Percentiles rank a stretch among this genome's conserved stretches.
Evolutionary conservation across 768 basidiomycete genomes (phyloP).

Genomic region (Goffeauzyma gilvescens): DNA sequence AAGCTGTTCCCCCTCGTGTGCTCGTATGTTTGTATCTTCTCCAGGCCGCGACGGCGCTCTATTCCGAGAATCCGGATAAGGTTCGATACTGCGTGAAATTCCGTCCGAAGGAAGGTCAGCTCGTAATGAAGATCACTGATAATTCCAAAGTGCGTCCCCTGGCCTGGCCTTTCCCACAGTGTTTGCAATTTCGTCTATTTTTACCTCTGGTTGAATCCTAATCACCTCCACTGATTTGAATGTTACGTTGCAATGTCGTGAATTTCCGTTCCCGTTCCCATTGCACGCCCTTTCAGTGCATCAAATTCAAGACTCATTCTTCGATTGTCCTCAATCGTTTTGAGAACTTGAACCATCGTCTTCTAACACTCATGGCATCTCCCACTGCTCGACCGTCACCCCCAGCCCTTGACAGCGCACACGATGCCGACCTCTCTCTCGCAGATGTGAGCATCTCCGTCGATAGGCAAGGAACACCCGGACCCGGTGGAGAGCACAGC

Average conservation of each 20-base stretch:
- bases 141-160: slow-evolving; percentile 51
- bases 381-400: background rate
- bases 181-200: background rate
- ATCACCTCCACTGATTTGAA: background rate
- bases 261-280: background rate
- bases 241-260: background rate
- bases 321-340: slow-evolving; percentile 92
- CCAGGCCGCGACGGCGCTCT: slow-evolving; percentile 71
- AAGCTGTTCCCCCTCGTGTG: slow-evolving; percentile 2
- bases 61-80: slow-evolving; percentile 55
- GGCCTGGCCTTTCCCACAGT: background rate
- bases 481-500: too few relatives aligned
- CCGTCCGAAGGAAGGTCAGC: slow-evolving; percentile 61
- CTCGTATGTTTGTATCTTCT: slow-evolving; percentile 37
- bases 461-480: too few relatives aligned
- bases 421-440: too few relatives aligned
- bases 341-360: slow-evolving; percentile 66
- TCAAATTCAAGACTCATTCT: slow-evolving; percentile 90
- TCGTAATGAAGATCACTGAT: slow-evolving; percentile 87
- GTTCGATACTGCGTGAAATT: slow-evolving; percentile 87
- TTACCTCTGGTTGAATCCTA: background rate
- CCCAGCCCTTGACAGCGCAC: too few relatives aligned
- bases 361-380: slow-evolving; percentile 33
- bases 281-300: slow-evolving; percentile 41
- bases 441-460: too few relatives aligned